phyloP scores from a whole-genome alignment of 495 filamentous ascomycete genomes.

The Aspergillus sclerotiicarbonarius region DNA sequence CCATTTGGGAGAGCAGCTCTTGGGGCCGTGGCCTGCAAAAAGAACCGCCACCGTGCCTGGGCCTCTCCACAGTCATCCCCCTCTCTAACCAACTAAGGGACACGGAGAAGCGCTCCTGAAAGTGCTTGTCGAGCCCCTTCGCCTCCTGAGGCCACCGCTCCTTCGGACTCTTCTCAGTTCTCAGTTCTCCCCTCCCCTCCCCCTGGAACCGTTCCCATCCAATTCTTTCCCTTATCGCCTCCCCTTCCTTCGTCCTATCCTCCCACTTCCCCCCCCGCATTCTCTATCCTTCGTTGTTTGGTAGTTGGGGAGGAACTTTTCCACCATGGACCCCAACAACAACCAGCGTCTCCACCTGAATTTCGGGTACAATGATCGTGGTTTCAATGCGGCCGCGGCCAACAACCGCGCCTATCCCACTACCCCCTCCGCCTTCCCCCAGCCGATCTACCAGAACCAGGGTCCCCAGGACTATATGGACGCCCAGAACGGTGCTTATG shows the following conservation, averaged over 20 bases:
- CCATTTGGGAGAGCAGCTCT: background rate
- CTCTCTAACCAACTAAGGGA: slow-evolving; percentile 1
- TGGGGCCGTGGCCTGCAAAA: no score
- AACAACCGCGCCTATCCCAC: slow-evolving; percentile 89
- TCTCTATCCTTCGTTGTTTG: slow-evolving; percentile 14
- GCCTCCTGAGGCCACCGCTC: slow-evolving; percentile 39
- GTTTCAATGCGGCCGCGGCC: slow-evolving; percentile 52
- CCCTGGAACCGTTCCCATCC: slow-evolving; percentile 9
- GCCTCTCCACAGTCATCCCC: background rate
- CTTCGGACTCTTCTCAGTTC: slow-evolving; percentile 21
- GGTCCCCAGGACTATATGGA: slow-evolving; percentile 54
- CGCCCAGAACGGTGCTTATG: slow-evolving; percentile 48
- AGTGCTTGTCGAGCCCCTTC: slow-evolving; percentile 5
- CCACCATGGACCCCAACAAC: slow-evolving; percentile 53
- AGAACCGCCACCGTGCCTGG: background rate
- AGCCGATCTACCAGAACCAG: slow-evolving; percentile 74
- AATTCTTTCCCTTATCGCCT: slow-evolving; percentile 27
- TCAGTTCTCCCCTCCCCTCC: slow-evolving; percentile 9
- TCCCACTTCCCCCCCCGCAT: slow-evolving; percentile 13
- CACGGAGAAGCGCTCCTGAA: slow-evolving; percentile 1
- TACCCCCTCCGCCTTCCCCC: slow-evolving; percentile 93
- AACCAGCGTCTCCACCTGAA: slow-evolving; percentile 67
- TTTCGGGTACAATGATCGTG: slow-evolving; percentile 63
- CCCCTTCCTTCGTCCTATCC: slow-evolving; percentile 14
- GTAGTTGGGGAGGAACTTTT: slow-evolving; percentile 14